Base-by-base conservation (phyloP, 169 alveolate genomes). In the Plasmodium chabaudi region DNA sequence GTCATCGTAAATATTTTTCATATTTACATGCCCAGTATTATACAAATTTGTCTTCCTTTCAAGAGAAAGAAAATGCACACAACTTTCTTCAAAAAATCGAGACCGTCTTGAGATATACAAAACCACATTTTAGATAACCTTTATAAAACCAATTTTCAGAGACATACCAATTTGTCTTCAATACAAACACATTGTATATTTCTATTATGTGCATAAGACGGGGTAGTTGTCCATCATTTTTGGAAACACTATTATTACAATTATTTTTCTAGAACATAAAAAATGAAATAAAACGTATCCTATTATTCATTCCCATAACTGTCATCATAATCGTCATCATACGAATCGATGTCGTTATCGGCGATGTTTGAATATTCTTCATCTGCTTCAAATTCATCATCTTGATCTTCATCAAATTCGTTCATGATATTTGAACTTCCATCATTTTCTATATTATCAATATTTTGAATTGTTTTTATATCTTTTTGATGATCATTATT, bases 281-380 rank as follows among this genome's bases (percentile, higher is more conserved):
- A 27, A 0, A 27, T 27, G 42, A 34, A 3, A 4, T 27, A 27
- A 34, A 2, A 3, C 4, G 4, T 34, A 34, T 34, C 7, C 42
- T 34, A 34, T 5, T 34, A 0, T 0, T 34, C 42, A 34, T 34
- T 34, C 5, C 42, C 42, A 34, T 34, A 34, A 34, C 6, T 34
- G 34, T 77, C 88, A 44, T 89, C 93, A n/a, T 42, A 63, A 9
- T 67, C 92, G 10, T 60, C 88, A 15, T 87, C 68, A 9, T 39
- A 19, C 9, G 92, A 12, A 19, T 84, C 94, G 9, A 74, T 56
- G 72, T 61, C 93, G 63, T 61, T 42, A 39, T 49, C 87, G 1
- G 87, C 86, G 42, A 42, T 42, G 25, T 67, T 47, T 6, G 63
- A 79, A 1, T 39, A 46, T 1, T 68, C 70, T 1, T 71, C 91